These are phyloP conservation scores for Trametes gibbosa DNA, from an alignment of 768 basidiomycete species.

Conservation along the genomic window DNA sequence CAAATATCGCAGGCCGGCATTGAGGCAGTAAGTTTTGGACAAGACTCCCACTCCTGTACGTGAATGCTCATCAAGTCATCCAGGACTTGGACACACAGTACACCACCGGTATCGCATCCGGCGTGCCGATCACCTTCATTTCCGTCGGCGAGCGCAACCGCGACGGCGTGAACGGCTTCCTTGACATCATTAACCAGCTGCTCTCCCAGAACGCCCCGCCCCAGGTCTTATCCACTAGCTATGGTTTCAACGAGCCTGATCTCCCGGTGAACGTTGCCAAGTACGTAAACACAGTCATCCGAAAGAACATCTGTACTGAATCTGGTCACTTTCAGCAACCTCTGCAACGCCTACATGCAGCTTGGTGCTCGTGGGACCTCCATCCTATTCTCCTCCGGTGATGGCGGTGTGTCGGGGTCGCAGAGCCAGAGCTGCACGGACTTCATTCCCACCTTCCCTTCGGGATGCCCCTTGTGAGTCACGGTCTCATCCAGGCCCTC, in stretches of 20 bases:
- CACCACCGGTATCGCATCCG: constrained; percentile 12
- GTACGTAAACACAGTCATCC: no score
- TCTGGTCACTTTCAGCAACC: constrained; percentile 15
- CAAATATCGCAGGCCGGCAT: constrained; percentile 24
- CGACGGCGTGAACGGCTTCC: constrained; percentile 25
- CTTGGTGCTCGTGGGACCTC: constrained; percentile 37
- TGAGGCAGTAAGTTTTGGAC: constrained; percentile 25
- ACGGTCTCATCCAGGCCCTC: background rate
- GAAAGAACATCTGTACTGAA: no score
- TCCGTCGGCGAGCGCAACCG: constrained; percentile 14
- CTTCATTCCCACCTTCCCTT: constrained; percentile 39
- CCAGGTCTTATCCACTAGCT: constrained; percentile 65
- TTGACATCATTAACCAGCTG: constrained; percentile 55
- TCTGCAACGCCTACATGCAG: constrained; percentile 37
- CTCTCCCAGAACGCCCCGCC: constrained; percentile 43
- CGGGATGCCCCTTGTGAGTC: constrained; percentile 36
- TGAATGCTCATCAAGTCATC: background rate
- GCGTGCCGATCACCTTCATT: constrained; percentile 10
- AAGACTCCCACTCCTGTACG: no score
- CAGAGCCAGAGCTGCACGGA: constrained; percentile 28
- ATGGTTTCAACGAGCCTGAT: constrained; percentile 40
- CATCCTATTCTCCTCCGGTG: constrained; percentile 39
- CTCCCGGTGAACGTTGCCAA: constrained; percentile 25
- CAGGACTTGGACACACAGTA: constrained; percentile 30
- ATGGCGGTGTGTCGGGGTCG: constrained; percentile 37